Base-by-base conservation (phyloP, 1,284 basidiomycete species). In the Phlebopus sp. region DNA sequence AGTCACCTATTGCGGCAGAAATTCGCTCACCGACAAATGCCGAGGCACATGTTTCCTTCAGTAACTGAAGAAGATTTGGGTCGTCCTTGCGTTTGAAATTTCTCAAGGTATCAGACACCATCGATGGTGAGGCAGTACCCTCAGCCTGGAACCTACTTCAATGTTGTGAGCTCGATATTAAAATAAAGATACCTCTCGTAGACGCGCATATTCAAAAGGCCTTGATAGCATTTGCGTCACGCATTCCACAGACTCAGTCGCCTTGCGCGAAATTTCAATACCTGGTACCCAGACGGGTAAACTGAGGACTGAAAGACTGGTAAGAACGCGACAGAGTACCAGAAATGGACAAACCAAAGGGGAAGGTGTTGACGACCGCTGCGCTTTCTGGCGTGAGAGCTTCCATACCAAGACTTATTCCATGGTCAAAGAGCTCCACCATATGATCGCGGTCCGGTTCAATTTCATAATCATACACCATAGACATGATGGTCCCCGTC, bases 391-490 rank as follows among this genome's bases (percentile, higher is more conserved):
- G 37, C 11, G 36, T 27, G 32, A 48, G 23, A 15, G 11, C 10
- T 13, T 19, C 13, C 19, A 36, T 3, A 13, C 25, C n/a, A n/a
- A 37, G 4, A 2, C 4, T 17, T 10, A 21, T 0, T n/a, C 29
- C 42, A 27, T 25, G 10, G 15, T 23, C 45, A 6, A 47, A 18
- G 2, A 37, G 15, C n/a, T 17, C 37, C 17, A 50, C 45, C 13
- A 48, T 11, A 17, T 29, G 31, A 27, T 47, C 45, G 14, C 30
- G 19, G 4, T 18, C n/a, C 10, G 31, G 48, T 19, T 27, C 13
- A 17, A 46, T 39, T 15, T 17, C 37, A 21, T 46, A 47, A 11
- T 19, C 48, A 18, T 47, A 50, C 25, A 50, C 7, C 5, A 32
- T 17, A 15, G 32, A 27, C 48, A 50, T 47, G 5, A 18, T 32